Conservation (phyloP, 768 basidiomycete species). For the Termitomyces sp. region DNA sequence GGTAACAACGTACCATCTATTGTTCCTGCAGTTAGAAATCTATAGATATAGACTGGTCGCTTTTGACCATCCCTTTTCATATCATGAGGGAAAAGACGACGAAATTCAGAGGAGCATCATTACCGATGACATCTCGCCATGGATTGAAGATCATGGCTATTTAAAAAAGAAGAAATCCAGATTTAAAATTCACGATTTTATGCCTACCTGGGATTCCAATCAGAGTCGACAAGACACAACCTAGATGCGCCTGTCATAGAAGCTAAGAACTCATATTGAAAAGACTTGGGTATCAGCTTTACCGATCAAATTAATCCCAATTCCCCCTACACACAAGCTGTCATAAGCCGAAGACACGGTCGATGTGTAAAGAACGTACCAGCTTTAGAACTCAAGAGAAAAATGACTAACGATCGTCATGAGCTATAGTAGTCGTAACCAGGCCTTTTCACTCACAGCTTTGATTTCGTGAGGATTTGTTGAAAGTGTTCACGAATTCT, state of each 20-base stretch:
- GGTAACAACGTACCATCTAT: constrained; percentile 65
- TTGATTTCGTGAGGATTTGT: constrained; percentile 63
- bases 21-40: constrained; percentile 79
- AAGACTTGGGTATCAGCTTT: not conserved
- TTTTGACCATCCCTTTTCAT: constrained; percentile 85
- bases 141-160: constrained; percentile 86
- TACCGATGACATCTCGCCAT: constrained; percentile 97
- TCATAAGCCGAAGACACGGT: not conserved
- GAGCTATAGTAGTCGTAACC: not conserved
- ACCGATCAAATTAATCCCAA: constrained; percentile 91
- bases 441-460: constrained; percentile 50
- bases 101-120: constrained; percentile 21
- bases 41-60: constrained; percentile 83
- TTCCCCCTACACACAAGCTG: constrained; percentile 54
- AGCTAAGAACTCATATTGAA: not conserved
- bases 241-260: constrained; percentile 61
- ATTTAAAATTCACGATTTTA: not conserved
- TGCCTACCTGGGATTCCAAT: constrained; percentile 86
- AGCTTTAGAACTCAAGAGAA: constrained; percentile 91
- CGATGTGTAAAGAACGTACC: constrained; percentile 20
- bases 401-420: constrained; percentile 59
- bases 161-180: not conserved
- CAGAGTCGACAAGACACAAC: constrained; percentile 80
- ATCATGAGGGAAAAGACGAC: constrained; percentile 7
- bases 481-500: constrained; percentile 86